These are phyloP conservation scores for Aspergillus coremiiformis DNA, from an alignment of 495 filamentous ascomycete genomes.

Conservation along the genomic window DNA sequence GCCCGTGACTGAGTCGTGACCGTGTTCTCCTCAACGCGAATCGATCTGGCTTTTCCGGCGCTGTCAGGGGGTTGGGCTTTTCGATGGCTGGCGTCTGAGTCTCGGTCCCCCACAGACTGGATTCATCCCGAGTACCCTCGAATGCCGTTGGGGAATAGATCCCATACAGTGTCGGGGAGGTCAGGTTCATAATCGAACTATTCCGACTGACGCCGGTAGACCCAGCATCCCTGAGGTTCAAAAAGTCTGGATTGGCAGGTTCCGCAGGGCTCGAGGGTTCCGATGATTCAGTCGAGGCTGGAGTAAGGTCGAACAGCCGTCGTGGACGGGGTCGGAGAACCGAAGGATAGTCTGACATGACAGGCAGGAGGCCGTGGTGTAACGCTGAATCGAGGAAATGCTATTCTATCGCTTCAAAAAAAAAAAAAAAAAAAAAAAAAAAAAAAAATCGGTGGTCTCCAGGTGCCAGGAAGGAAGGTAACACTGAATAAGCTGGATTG, in stretches of 20 bases:
- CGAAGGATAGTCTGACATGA: slow-evolving; percentile 43
- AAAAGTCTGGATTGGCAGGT: slow-evolving; percentile 25
- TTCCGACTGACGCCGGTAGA: slow-evolving; percentile 48
- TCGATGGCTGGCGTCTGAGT: slow-evolving; percentile 49
- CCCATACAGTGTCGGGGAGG: slow-evolving; percentile 78
- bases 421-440: not conserved
- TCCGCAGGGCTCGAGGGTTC: slow-evolving; percentile 41
- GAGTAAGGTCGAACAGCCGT: slow-evolving; percentile 61
- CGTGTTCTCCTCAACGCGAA: slow-evolving; percentile 28
- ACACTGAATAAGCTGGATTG: not conserved
- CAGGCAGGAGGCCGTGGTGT: slow-evolving; percentile 1
- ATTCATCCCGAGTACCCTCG: slow-evolving; percentile 44
- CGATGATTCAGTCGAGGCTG: slow-evolving; percentile 48
- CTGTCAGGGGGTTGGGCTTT: slow-evolving; percentile 19
- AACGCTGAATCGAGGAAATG: not conserved
- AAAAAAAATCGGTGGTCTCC: not conserved
- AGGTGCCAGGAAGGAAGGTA: not conserved
- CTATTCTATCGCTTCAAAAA: not conserved
- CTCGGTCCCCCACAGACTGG: slow-evolving; percentile 64
- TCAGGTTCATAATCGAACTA: slow-evolving; percentile 78
- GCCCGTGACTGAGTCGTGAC: slow-evolving; percentile 34
- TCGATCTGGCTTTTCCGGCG: slow-evolving; percentile 19
- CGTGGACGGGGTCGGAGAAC: slow-evolving; percentile 67
- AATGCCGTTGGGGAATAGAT: slow-evolving; percentile 72
- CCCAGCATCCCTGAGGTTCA: slow-evolving; percentile 26